A percentile compares a stretch with the other conserved stretches of the same genome.
Conservation (phyloP, 306 rosid genomes). For the Begonia fuchsioides region DNA sequence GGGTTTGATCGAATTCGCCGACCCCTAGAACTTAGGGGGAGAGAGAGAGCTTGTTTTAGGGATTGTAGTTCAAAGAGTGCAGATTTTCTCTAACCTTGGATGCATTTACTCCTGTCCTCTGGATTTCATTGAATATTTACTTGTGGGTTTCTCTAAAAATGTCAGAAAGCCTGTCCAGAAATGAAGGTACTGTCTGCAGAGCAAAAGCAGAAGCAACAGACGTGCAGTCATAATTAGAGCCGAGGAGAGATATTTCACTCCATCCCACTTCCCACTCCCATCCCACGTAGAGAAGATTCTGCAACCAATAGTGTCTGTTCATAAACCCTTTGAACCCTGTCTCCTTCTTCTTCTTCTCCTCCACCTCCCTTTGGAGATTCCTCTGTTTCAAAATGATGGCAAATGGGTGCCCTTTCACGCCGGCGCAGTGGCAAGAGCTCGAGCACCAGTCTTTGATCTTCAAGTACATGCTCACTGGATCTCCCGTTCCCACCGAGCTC, state of each 20-base stretch:
- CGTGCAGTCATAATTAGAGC: slow-evolving; percentile 79
- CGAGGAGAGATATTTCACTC: slow-evolving; percentile 8
- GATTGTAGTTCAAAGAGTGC: too few relatives aligned
- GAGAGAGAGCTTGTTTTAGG: too few relatives aligned
- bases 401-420: slow-evolving; percentile 65
- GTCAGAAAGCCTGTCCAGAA: slow-evolving; percentile 41
- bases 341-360: not conserved
- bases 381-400: slow-evolving; percentile 22
- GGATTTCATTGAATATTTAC: not conserved
- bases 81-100: too few relatives aligned
- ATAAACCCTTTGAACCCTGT: slow-evolving; percentile 2
- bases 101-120: too few relatives aligned
- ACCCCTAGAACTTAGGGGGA: too few relatives aligned
- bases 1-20: too few relatives aligned
- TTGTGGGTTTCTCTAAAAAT: slow-evolving; percentile 2
- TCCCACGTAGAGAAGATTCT: slow-evolving; percentile 43
- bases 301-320: slow-evolving; percentile 15
- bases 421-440: slow-evolving; percentile 95
- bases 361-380: slow-evolving; percentile 19
- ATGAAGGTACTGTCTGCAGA: slow-evolving; percentile 17
- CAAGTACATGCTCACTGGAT: slow-evolving; percentile 84
- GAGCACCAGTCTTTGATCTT: slow-evolving; percentile 93
- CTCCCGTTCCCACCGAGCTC: slow-evolving; percentile 81
- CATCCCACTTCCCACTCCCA: not conserved
- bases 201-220: slow-evolving; percentile 44